Evolutionary conservation across 495 filamentous ascomycete species (phyloP), one percentile per base, ranked within the genome.

Genomic region (Hypomontagnella monticulosa): DNA sequence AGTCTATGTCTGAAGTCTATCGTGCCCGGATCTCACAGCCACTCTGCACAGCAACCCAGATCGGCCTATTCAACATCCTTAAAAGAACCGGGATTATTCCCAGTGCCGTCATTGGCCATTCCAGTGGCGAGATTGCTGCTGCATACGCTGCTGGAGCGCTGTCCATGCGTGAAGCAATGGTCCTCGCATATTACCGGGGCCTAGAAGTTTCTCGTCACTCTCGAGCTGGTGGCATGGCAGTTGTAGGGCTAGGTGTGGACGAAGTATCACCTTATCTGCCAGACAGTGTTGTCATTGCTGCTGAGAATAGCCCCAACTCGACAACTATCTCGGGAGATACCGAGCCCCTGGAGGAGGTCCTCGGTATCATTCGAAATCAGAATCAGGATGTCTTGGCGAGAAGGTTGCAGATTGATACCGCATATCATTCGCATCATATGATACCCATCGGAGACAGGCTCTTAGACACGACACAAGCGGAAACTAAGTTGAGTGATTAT

Each of bases 191-290:
- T 36, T 71, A 67, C 23, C 70, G 76, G 16, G 76, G 78, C 6
- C 4, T 43, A 34, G 0, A 33, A 30, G 20, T 0, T 4, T n/a
- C 16, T 23, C 20, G 33, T 14, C 10, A 33, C 20, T 4, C 46
- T n/a, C n/a, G n/a, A n/a, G n/a, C 20, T 9, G 76, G 78, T 0
- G 69, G 69, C 11, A 81, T 81, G 79, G 44, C 76, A 15, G 77
- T 77, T 0, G 69, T 77, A 16, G 75, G 74, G 1, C 27, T 49
- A 8, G 20, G 20, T 10, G 20, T 23, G 5, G 46, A 49, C 4
- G 20, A 49, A 27, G 27, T 23, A 15, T 14, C 14, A 4, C 15
- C 30, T 12, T 12, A 27, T 8, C 46, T 49, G n/a, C 20, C 20
- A 2, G 46, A 49, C n/a, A 14, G 27, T 1, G 46, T 49, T 11